Evolutionary conservation across 257 asterid species (phyloP).

Genomic region (Prunella vulgaris): DNA sequence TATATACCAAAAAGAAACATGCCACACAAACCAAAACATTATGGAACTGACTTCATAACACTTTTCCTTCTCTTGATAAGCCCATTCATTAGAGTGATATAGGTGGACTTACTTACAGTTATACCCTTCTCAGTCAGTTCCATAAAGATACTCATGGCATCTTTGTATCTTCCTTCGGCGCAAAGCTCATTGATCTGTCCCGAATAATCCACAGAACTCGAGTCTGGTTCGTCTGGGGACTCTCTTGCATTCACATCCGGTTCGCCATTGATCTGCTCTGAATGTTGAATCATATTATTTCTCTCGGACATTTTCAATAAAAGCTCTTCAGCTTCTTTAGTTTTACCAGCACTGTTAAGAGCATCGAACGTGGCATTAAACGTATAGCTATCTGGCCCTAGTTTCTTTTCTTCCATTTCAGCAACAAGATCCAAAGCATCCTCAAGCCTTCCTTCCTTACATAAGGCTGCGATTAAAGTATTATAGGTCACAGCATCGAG

Average conservation of each 20-base stretch:
- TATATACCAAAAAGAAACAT: slow-evolving; percentile 1
- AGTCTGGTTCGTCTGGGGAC: slow-evolving; percentile 31
- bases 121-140: slow-evolving; percentile 59
- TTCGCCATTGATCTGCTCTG: slow-evolving; percentile 21
- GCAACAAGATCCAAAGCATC: slow-evolving; percentile 54
- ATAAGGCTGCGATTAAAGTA: slow-evolving; percentile 64
- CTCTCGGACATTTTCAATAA: slow-evolving; percentile 36
- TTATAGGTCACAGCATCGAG: slow-evolving; percentile 71
- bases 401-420: slow-evolving; percentile 72
- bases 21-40: background rate
- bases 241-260: slow-evolving; percentile 23
- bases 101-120: slow-evolving; percentile 46
- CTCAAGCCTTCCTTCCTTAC: slow-evolving; percentile 62
- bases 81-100: slow-evolving; percentile 68
- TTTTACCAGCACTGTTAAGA: slow-evolving; percentile 48
- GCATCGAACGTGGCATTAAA: slow-evolving; percentile 48
- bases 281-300: slow-evolving; percentile 21
- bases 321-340: slow-evolving; percentile 55
- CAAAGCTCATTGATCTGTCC: slow-evolving; percentile 74
- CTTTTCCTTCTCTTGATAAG: slow-evolving; percentile 77
- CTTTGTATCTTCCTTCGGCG: slow-evolving; percentile 66
- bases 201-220: slow-evolving; percentile 37
- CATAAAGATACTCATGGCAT: slow-evolving; percentile 59
- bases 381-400: slow-evolving; percentile 71
- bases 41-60: slow-evolving; percentile 25